Conservation (phyloP, 768 basidiomycete species). For the Baorangia bicolor region DNA sequence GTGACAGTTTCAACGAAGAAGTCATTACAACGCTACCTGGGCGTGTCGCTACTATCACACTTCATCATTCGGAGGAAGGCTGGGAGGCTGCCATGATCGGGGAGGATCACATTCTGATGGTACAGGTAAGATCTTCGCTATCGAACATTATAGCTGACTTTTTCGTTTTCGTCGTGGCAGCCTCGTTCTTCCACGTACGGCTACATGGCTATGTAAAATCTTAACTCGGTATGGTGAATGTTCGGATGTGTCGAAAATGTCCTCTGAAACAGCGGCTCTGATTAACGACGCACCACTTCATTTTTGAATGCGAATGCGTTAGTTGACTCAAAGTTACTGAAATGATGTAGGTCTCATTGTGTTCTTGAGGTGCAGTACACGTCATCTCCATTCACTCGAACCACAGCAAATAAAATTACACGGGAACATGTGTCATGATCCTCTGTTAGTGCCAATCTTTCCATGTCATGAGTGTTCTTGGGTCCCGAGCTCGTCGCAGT, state of each 20-base stretch:
- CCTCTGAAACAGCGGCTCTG: not conserved
- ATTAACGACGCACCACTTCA: not conserved
- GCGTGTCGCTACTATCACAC: slow-evolving; percentile 19
- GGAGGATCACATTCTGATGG: slow-evolving; percentile 35
- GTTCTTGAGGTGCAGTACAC: not conserved
- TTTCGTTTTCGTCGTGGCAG: slow-evolving; percentile 7
- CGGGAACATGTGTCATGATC: not conserved
- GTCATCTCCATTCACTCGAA: not conserved
- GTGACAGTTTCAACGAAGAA: slow-evolving; percentile 19
- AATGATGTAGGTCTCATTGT: not conserved
- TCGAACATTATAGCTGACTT: not conserved
- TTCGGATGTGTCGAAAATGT: not conserved
- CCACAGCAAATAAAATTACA: too few species aligned
- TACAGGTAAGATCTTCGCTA: slow-evolving; percentile 25
- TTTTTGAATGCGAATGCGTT: not conserved
- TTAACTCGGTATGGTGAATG: not conserved
- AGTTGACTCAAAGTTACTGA: too few species aligned
- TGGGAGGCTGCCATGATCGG: slow-evolving; percentile 37
- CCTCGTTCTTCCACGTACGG: slow-evolving; percentile 14
- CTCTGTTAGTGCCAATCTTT: not conserved
- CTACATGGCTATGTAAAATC: slow-evolving; percentile 30
- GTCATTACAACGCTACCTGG: slow-evolving; percentile 32
- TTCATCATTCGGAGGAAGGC: slow-evolving; percentile 11
- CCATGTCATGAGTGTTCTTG: not conserved
- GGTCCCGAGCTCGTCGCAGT: not conserved